phyloP scores from a whole-genome alignment of 163 green algal genomes.

The Scenedesmus sp. region DNA sequence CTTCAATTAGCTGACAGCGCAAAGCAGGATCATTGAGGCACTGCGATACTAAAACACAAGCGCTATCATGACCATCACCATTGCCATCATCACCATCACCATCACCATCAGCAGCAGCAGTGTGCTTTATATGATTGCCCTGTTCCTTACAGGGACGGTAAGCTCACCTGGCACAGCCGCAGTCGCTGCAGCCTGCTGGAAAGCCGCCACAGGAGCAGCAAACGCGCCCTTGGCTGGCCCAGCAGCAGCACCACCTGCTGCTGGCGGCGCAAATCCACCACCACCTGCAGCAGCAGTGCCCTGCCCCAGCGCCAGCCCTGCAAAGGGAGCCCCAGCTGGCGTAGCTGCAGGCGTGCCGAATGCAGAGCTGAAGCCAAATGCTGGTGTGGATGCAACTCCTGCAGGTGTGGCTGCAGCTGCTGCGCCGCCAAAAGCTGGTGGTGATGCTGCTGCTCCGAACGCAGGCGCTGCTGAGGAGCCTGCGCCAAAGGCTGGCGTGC shows the following conservation, averaged over 20 bases:
- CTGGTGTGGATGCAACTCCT: background rate
- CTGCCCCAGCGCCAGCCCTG: conserved; percentile 7
- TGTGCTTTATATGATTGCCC: background rate
- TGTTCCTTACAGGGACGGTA: background rate
- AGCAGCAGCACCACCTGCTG: background rate
- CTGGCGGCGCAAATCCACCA: background rate
- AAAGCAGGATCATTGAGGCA: background rate
- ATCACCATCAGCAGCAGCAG: background rate
- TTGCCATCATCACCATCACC: no score
- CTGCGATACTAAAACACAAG: no score
- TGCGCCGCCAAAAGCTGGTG: background rate
- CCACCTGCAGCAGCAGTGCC: background rate
- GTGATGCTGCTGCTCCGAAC: background rate
- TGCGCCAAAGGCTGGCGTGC: conserved; percentile 15
- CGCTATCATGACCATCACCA: no score
- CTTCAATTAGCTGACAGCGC: background rate
- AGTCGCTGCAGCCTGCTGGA: conserved; percentile 16
- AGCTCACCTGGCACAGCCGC: conserved; percentile 26
- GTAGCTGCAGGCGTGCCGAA: background rate
- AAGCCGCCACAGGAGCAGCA: conserved; percentile 2
- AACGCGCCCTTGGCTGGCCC: conserved; percentile 19
- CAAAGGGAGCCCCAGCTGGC: background rate
- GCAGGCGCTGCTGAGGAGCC: background rate
- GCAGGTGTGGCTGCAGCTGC: background rate
- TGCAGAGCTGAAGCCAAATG: background rate